Evolutionary conservation across 2,329 filamentous ascomycete species (phyloP), one percentile per base, ranked within the genome.

Genomic region (Cercospora janseana): DNA sequence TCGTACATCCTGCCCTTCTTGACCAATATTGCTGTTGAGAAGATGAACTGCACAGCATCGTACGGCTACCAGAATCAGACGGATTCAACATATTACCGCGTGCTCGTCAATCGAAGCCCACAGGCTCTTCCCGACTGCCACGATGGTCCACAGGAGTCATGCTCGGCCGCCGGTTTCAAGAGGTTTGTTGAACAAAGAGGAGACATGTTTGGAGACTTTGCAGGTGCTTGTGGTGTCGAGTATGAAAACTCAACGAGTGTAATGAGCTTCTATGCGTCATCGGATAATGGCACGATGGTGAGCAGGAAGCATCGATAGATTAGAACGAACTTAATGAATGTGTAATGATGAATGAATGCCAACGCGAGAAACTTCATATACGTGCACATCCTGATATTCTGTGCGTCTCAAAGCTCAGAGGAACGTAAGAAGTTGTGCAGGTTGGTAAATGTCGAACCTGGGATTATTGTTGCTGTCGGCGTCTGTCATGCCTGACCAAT

Each of bases 11-110:
- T 87, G 23, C 82, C 83, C 0, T 87, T 87, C 64, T 67, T 86
- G 43, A 77, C 78, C 23, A 86, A 87, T 63, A 72, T 87, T 18
- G 83, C 81, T 1, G 75, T 87, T 31, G 84, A 87, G 72, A 76
- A 78, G 44, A 69, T 87, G 66, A 74, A 81, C 47, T 87, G 84
- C 65, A 61, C 60, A 6, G 73, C 75, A n/a, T 76, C 76, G 59
- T 76, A 76, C 51, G 78, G 80, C 5, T 82, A 74, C 62, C 66
- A 73, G 1, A 73, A 78, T 40, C 53, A 58, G 27, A 60, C 62
- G 8, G 61, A 62, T 53, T 61, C 66, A 13, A 66, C 65, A 7
- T 80, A 75, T 56, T 75, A 76, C 60, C 67, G 78, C 12, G 72
- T 78, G 0, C 59, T 79, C 16, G 75, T 78, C 9, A 79, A 79